A percentile compares a stretch with the other conserved stretches of the same genome.
phyloP scores from a whole-genome alignment of 805 yeast genomes.

The Ogataea siamensis region DNA sequence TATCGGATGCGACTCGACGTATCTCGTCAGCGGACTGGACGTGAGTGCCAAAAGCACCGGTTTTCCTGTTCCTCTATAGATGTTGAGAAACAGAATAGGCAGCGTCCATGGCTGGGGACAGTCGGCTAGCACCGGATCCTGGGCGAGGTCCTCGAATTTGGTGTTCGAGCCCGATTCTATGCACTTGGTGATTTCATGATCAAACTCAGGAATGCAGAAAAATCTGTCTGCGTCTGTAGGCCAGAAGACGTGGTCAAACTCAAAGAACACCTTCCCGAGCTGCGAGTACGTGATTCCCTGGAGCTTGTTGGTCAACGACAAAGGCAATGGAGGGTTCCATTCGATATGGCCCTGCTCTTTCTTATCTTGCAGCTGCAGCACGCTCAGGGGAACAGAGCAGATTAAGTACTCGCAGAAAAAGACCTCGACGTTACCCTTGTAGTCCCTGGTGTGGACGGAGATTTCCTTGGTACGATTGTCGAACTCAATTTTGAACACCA shows the following conservation, averaged over 20 bases:
- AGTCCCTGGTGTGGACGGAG: slow-evolving; percentile 19
- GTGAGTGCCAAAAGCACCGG: slow-evolving; percentile 45
- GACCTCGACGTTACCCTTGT: slow-evolving; percentile 7
- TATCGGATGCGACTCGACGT: slow-evolving; percentile 41
- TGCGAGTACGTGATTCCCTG: slow-evolving; percentile 38
- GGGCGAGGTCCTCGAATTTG: slow-evolving; percentile 5
- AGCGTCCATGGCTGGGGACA: slow-evolving; percentile 27
- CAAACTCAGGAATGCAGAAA: slow-evolving; percentile 32
- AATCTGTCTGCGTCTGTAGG: slow-evolving; percentile 35
- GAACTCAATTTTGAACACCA: slow-evolving; percentile 28
- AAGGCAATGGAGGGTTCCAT: slow-evolving; percentile 38
- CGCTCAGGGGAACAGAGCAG: slow-evolving; percentile 50
- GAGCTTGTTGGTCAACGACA: slow-evolving; percentile 26
- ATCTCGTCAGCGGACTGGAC: slow-evolving; percentile 50
- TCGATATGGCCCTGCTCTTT: slow-evolving; percentile 30
- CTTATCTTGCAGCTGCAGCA: slow-evolving; percentile 37
- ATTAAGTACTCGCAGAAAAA: slow-evolving; percentile 40
- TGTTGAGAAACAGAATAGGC: slow-evolving; percentile 33
- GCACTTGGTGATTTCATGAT: slow-evolving; percentile 23
- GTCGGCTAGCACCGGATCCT: slow-evolving; percentile 11
- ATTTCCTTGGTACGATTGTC: slow-evolving; percentile 21
- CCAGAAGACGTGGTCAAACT: slow-evolving; percentile 49
- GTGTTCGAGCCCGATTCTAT: slow-evolving; percentile 3
- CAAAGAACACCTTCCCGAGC: slow-evolving; percentile 47
- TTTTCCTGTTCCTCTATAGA: slow-evolving; percentile 29